A percentile compares a stretch with the other conserved stretches of the same genome.
Conservation (phyloP, 108 stramenopile species). For the Nitzschia inconspicua region DNA sequence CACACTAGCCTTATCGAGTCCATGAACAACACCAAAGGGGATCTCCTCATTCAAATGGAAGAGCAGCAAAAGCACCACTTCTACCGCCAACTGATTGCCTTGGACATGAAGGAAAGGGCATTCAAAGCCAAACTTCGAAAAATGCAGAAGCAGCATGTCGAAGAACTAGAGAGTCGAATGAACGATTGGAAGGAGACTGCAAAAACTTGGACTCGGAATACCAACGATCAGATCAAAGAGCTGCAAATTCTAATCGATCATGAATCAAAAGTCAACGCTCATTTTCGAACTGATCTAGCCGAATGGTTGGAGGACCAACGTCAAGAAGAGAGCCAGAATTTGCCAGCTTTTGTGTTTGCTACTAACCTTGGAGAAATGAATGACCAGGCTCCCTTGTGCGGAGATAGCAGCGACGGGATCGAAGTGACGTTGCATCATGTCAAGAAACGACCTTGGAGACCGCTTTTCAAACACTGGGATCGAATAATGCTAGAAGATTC, state of each 20-base stretch:
- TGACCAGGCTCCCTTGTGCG: slow-evolving; percentile 2
- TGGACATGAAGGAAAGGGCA: slow-evolving; percentile 36
- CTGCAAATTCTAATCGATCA: slow-evolving; percentile 2
- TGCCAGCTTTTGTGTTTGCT: slow-evolving; percentile 16
- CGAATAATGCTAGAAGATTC: neutral
- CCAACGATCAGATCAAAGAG: slow-evolving; percentile 11
- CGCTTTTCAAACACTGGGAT: slow-evolving; percentile 9
- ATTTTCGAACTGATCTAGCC: slow-evolving; percentile 10
- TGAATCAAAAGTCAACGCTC: slow-evolving; percentile 13
- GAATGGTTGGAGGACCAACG: slow-evolving; percentile 18
- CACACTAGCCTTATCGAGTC: neutral
- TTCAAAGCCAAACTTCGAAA: neutral
- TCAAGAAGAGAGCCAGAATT: neutral
- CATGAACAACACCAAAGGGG: neutral
- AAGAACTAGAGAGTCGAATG: neutral
- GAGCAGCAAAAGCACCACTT: slow-evolving; percentile 16
- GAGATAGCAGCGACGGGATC: neutral
- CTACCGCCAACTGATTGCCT: slow-evolving; percentile 20
- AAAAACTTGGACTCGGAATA: slow-evolving; percentile 4
- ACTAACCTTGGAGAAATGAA: slow-evolving; percentile 14
- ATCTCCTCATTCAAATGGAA: slow-evolving; percentile 5
- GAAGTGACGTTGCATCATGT: neutral
- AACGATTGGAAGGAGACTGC: slow-evolving; percentile 1
- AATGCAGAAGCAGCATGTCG: neutral
- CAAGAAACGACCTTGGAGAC: neutral